Evolutionary conservation across 1,284 basidiomycete species (phyloP), one percentile per base, ranked within the genome.

Genomic region (Neonothopanus nambi): DNA sequence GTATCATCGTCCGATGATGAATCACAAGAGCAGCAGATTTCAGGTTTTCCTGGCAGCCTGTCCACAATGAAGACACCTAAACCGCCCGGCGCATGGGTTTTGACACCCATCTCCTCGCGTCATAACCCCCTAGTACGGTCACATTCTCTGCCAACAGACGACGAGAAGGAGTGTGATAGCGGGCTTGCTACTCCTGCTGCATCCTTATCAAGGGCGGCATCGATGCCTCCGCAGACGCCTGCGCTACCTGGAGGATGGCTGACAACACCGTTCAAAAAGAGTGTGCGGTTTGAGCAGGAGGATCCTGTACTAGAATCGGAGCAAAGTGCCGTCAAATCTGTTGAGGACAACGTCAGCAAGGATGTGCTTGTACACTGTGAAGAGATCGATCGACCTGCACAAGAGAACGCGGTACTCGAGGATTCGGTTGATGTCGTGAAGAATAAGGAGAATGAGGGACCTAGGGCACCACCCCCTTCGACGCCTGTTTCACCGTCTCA

Each of bases 171-270:
- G 8, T 51, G 56, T 30, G 65, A 69, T 17, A 69, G 63, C 54
- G 70, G 67, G 18, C 65, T 76, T 42, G 65, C 71, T 4, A 78
- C 80, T 4, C 79, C 80, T 5, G 65, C 70, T 24, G 62, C 72
- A 33, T 75, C 79, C 17, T 61, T 79, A 38, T 75, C 76, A 15
- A 74, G 73, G 56, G 71, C 71, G 24, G 69, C 65, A 9, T 67
- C 77, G 9, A 65, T 80, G 8, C 74, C 78, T 21, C 55, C 70
- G 28, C 79, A 78, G 54, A 89, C 86, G 1, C 88, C 88, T 38
- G 82, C 78, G 4, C 80, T 79, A 6, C 87, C 88, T n/a, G 88
- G 88, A 21, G 85, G 76, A 33, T 89, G 86, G 85, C 58, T 80
- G 44, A 66, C 72, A 5, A 89, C 87, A 17, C 87, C 87, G 9